Conservation (phyloP, 371 early-diverging fungal genomes). For the Lichtheimia ramosa region DNA sequence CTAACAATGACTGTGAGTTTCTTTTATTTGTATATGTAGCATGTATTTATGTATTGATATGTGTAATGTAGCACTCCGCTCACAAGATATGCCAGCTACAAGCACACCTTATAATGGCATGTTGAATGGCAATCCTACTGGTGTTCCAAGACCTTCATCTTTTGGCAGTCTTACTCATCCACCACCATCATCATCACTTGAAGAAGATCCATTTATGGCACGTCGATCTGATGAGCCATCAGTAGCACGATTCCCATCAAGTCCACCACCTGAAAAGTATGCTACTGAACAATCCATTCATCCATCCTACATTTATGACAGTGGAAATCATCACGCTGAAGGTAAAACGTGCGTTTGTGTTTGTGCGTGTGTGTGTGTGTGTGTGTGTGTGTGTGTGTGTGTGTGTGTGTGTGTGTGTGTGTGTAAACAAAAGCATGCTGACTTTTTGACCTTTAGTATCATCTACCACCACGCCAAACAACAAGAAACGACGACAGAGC, state of each 20-base stretch:
- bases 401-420: too few species aligned
- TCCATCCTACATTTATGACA: too few species aligned
- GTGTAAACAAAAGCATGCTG: too few species aligned
- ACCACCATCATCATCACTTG: slow-evolving; percentile 14
- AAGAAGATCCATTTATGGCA: slow-evolving; percentile 22
- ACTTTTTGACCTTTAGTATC: too few species aligned
- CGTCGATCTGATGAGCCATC: slow-evolving; percentile 1
- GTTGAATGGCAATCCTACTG: not conserved
- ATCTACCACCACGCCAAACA: too few species aligned
- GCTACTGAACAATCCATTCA: not conserved
- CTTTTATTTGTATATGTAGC: slow-evolving; percentile 8
- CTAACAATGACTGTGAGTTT: slow-evolving; percentile 16
- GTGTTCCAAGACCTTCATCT: too few species aligned
- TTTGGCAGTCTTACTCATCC: not conserved
- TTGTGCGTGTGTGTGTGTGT: too few species aligned
- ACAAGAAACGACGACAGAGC: too few species aligned
- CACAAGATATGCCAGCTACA: slow-evolving; percentile 11
- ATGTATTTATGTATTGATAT: slow-evolving; percentile 9
- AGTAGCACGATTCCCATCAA: slow-evolving; percentile 1
- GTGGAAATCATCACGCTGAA: too few species aligned
- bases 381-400: too few species aligned
- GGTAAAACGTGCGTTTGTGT: too few species aligned
- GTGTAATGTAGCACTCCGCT: slow-evolving; percentile 1
- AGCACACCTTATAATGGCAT: slow-evolving; percentile 5
- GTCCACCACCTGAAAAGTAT: slow-evolving; percentile 3